phyloP scores from a whole-genome alignment of 2,329 filamentous ascomycete genomes.

The Ceratocystis ficicola region DNA sequence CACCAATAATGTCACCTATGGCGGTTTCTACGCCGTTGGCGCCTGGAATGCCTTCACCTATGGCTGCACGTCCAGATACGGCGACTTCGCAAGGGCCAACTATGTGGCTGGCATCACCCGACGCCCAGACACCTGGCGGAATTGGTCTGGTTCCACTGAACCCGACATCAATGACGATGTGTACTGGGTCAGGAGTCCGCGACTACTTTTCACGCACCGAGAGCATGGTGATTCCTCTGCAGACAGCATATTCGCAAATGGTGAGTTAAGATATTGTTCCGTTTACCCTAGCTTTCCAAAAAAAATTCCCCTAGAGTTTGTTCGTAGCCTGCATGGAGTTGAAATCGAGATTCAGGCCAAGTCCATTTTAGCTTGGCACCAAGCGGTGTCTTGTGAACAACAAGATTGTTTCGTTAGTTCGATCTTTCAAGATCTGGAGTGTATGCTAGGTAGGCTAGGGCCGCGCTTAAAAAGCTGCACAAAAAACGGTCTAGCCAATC shows the following conservation, averaged over 20 bases:
- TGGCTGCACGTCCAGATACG: background rate
- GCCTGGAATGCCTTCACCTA: background rate
- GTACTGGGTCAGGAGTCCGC: background rate
- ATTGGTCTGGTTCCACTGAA: background rate
- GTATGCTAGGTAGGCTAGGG: background rate
- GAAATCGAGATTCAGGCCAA: background rate
- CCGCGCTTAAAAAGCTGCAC: background rate
- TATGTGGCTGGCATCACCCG: constrained; percentile 3
- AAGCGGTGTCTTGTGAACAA: constrained; percentile 1
- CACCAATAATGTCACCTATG: background rate
- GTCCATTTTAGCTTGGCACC: background rate
- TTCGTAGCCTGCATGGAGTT: background rate
- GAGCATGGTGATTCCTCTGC: background rate
- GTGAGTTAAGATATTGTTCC: background rate
- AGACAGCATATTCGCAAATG: background rate
- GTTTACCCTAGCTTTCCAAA: no score
- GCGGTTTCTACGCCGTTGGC: background rate
- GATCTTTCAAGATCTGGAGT: background rate
- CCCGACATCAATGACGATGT: constrained; percentile 6
- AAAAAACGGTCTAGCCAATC: background rate
- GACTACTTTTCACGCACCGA: constrained; percentile 2
- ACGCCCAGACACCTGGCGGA: background rate
- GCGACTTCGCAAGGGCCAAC: background rate
- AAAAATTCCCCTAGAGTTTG: background rate
- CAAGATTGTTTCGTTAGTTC: background rate